Evolutionary conservation across 129 eudicot genomes (phyloP).

Genomic region (Saussurea involucrata): DNA sequence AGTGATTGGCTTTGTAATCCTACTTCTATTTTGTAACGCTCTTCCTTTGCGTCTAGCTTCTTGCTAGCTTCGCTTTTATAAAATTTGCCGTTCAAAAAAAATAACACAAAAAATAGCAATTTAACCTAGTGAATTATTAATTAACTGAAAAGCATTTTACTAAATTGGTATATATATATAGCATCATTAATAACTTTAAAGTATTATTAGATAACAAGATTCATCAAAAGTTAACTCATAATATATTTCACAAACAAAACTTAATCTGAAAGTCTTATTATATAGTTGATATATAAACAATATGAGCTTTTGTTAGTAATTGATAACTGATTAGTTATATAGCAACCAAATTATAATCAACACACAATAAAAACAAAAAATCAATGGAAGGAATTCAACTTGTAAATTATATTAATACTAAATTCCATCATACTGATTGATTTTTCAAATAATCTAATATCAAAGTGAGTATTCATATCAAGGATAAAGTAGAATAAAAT

Average conservation of each 20-base stretch:
- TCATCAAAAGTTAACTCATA: no score
- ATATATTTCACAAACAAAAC: background rate
- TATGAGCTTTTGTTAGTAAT: background rate
- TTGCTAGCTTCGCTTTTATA: no score
- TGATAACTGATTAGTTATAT: background rate
- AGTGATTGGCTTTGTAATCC: no score
- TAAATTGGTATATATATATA: background rate
- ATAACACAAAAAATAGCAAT: no score
- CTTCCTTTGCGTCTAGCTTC: no score
- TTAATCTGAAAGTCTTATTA: no score
- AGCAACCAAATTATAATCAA: background rate
- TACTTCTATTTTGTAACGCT: no score
- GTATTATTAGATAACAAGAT: background rate
- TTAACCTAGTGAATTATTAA: background rate
- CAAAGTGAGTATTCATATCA: no score
- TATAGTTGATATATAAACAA: background rate
- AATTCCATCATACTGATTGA: background rate
- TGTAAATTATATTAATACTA: no score
- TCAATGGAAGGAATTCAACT: background rate
- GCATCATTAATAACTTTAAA: background rate
- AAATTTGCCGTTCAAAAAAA: no score
- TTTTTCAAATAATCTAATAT: no score
- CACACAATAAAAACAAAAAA: background rate
- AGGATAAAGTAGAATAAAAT: no score
- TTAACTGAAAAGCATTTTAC: background rate